A percentile compares a stretch with the other conserved stretches of the same genome.
Conservation (phyloP, 1,139 yeast genomes). For the Petasospora rhodanensis region DNA sequence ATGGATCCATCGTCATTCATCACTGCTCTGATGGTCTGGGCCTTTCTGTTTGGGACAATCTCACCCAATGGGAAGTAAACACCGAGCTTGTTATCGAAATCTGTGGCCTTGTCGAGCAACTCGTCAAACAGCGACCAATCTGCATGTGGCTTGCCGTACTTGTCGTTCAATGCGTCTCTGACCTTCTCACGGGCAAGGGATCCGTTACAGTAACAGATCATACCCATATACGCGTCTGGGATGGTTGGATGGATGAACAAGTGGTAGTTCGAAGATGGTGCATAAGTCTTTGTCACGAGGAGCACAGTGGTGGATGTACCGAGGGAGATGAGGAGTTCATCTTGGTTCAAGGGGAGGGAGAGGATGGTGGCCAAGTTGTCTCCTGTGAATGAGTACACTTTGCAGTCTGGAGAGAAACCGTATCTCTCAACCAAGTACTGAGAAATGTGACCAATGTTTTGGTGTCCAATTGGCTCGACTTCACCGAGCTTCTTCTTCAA, state of each 20-base stretch:
- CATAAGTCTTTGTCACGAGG: slow-evolving; percentile 70
- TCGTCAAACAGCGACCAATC: slow-evolving; percentile 68
- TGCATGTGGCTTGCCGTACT: slow-evolving; percentile 29
- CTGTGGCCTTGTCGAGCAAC: slow-evolving; percentile 30
- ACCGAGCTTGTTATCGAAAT: slow-evolving; percentile 50
- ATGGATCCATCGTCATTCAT: slow-evolving; percentile 31
- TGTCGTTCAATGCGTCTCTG: slow-evolving; percentile 56
- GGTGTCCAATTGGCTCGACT: slow-evolving; percentile 36
- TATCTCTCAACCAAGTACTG: slow-evolving; percentile 59
- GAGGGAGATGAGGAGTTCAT: slow-evolving; percentile 75
- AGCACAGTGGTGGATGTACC: slow-evolving; percentile 91
- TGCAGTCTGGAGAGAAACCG: slow-evolving; percentile 53
- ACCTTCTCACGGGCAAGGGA: slow-evolving; percentile 79
- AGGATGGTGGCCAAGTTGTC: slow-evolving; percentile 88
- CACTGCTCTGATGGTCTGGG: slow-evolving; percentile 50
- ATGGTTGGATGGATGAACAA: slow-evolving; percentile 83
- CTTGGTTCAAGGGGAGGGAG: slow-evolving; percentile 69
- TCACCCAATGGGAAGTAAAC: slow-evolving; percentile 86
- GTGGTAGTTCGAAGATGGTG: slow-evolving; percentile 80
- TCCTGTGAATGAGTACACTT: slow-evolving; percentile 73
- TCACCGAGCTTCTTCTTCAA: slow-evolving; percentile 26
- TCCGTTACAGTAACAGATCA: slow-evolving; percentile 93
- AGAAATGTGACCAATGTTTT: slow-evolving; percentile 44
- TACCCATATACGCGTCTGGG: slow-evolving; percentile 78
- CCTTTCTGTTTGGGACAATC: slow-evolving; percentile 75